Evolutionary conservation across 1,139 yeast genomes (phyloP).

Genomic region (Geotrichum phurueaensis): DNA sequence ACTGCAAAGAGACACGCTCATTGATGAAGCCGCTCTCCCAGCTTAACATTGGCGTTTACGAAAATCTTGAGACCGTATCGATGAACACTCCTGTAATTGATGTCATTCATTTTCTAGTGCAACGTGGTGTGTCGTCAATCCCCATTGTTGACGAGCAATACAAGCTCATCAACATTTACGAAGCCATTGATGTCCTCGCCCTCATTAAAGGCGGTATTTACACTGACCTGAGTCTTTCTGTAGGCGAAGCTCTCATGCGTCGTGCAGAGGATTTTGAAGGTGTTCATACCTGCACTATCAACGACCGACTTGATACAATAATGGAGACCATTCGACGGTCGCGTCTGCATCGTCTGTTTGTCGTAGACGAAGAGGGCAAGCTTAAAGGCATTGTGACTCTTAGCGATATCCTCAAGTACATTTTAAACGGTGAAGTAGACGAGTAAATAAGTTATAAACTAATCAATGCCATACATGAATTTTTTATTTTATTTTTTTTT

Average conservation of each 20-base stretch:
- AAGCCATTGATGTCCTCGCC: slow-evolving; percentile 90
- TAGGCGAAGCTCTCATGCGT: slow-evolving; percentile 93
- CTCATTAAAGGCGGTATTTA: slow-evolving; percentile 92
- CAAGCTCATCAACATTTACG: slow-evolving; percentile 81
- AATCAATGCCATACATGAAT: neutral
- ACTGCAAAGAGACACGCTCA: slow-evolving; percentile 90
- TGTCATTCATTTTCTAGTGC: slow-evolving; percentile 76
- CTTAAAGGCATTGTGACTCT: slow-evolving; percentile 81
- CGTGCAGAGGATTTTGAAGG: slow-evolving; percentile 97
- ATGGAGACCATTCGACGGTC: slow-evolving; percentile 91
- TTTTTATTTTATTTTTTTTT: neutral
- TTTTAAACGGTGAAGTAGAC: slow-evolving; percentile 54
- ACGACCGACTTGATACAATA: slow-evolving; percentile 82
- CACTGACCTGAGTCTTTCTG: slow-evolving; percentile 82
- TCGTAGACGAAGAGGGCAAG: slow-evolving; percentile 76
- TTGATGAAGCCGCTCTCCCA: slow-evolving; percentile 69
- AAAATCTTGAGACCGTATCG: slow-evolving; percentile 67
- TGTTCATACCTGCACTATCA: slow-evolving; percentile 88
- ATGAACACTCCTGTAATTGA: slow-evolving; percentile 94
- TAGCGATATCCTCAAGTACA: slow-evolving; percentile 83
- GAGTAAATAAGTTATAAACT: neutral
- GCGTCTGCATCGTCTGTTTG: slow-evolving; percentile 84
- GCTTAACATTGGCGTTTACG: slow-evolving; percentile 56
- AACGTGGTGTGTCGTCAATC: slow-evolving; percentile 77
- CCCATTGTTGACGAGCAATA: slow-evolving; percentile 83